Evolutionary conservation across 768 basidiomycete species (phyloP), one percentile per base, ranked within the genome.

Genomic region (Pleurotus djamor): DNA sequence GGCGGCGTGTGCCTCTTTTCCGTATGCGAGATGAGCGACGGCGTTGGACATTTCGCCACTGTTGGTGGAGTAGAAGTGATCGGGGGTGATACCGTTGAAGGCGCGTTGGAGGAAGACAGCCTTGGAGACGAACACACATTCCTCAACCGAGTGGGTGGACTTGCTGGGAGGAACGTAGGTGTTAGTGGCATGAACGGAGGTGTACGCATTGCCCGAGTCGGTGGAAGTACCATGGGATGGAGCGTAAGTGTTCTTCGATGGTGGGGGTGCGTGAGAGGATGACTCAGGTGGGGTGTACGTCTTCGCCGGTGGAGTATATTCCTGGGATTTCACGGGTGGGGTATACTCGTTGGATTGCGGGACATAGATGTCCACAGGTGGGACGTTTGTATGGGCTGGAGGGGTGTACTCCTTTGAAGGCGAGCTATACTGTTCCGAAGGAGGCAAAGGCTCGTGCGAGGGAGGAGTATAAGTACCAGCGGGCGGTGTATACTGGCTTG

Each of bases 61-160:
- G 55, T 57, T 44, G 12, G 55, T 14, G n/a, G 55, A 44, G 55
- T 57, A 57, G 55, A 28, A 57, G 44, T 45, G 55, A 21, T 57
- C 55, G 9, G 32, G 32, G 4, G 7, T 21, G 4, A 13, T 28
- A 14, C 43, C 35, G 55, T 57, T 57, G 38, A 32, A 57, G 16
- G 55, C 55, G 4, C 55, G 38, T 16, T 35, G 55, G 44, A 57
- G 33, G 33, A 34, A 28, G n/a, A 44, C 43, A 7, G 55, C 55
- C 28, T 44, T 52, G 13, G 51, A n/a, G n/a, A 52, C 4, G 14
- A 28, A 12, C n/a, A 35, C 37, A 35, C 51, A 52, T 36, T 38
- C 33, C 14, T 52, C 51, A n/a, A 17, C 45, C 13, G 45, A 17
- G 17, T 12, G 45, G 16, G 45, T 7, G 17, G 13, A 47, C 45